A percentile compares a stretch with the other conserved stretches of the same genome.
These are phyloP conservation scores for Deinandra increscens DNA, from an alignment of 129 eudicot genomes.

Conservation along the genomic window DNA sequence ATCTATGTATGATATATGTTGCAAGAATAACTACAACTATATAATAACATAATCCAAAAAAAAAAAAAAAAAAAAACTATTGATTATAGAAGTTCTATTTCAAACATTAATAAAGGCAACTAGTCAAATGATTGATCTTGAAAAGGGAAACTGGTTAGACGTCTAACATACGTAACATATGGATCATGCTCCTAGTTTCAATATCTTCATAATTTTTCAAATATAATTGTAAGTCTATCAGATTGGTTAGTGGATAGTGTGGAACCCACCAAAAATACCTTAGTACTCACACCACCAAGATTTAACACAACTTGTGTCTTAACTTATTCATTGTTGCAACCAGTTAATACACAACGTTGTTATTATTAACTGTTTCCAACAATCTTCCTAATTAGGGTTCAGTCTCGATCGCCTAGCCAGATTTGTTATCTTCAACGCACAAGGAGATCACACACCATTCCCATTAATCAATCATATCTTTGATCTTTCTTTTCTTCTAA, in stretches of 20 bases:
- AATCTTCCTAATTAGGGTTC: background rate
- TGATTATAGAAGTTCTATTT: no score
- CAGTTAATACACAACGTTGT: conserved; percentile 5
- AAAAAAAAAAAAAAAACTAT: background rate
- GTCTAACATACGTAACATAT: background rate
- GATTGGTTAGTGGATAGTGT: conserved; percentile 10
- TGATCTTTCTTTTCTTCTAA: no score
- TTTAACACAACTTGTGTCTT: conserved; percentile 27
- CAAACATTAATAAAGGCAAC: background rate
- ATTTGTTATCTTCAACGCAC: no score
- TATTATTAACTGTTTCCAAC: conserved; percentile 27
- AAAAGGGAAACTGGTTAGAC: background rate
- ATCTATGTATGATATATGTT: background rate
- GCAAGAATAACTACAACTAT: no score
- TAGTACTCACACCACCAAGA: conserved; percentile 19
- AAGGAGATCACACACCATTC: no score
- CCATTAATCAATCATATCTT: no score
- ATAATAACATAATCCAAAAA: background rate
- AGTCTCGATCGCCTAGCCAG: no score
- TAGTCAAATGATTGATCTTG: background rate
- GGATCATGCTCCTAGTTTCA: conserved; percentile 2
- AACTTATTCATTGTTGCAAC: conserved; percentile 18
- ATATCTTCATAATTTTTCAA: background rate
- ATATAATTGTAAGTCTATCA: background rate
- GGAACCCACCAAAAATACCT: conserved; percentile 25